Base-by-base conservation (phyloP, 2,329 filamentous ascomycete species). In the Juglanconis juglandina region DNA sequence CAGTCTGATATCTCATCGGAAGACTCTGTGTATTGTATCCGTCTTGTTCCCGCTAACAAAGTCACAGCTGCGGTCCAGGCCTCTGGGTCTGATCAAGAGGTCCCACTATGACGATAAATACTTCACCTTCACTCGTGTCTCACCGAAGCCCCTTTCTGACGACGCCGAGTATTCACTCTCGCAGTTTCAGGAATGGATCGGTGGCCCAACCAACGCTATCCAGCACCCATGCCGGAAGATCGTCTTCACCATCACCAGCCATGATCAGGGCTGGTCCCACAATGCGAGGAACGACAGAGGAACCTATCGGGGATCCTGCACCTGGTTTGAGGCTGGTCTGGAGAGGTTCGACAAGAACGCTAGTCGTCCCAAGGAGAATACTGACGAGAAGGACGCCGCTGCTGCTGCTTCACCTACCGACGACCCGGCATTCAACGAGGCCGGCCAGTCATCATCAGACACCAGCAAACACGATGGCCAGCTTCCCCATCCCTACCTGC, bases 251-350 rank as follows among this genome's bases (percentile, higher is more conserved):
- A 77, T 87, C 46, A 71, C 70, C 10, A 84, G 82, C 68, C 75
- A 71, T 52, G 86, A 89, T 63, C 86, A 89, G 65, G 86, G 86
- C 4, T 86, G 79, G 78, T 62, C 71, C 0, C 13, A 17, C 47
- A 51, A 42, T 17, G 48, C 55, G 8, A 1, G 0, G 0, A 48
- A 13, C 0, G 64, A 71, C 46, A 68, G 67, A 2, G 76, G 75
- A 2, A 77, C 76, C 1, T 87, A 79, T 58, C 64, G 68, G 0
- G 73, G 71, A 2, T 83, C 85, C 0, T 86, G 73, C 72, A 85
- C 85, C 0, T 89, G 86, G 86, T 87, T 87, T 61, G 85, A 87
- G 58, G 83, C 79, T 14, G 86, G 86, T 0, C 68, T 86, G 14
- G 86, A 88, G 70, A 77, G 77, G 3, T 81, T 84, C 52, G 80